These are phyloP conservation scores for Ceratobasidium sp. DNA, from an alignment of 1,284 basidiomycete genomes.

Conservation along the genomic window DNA sequence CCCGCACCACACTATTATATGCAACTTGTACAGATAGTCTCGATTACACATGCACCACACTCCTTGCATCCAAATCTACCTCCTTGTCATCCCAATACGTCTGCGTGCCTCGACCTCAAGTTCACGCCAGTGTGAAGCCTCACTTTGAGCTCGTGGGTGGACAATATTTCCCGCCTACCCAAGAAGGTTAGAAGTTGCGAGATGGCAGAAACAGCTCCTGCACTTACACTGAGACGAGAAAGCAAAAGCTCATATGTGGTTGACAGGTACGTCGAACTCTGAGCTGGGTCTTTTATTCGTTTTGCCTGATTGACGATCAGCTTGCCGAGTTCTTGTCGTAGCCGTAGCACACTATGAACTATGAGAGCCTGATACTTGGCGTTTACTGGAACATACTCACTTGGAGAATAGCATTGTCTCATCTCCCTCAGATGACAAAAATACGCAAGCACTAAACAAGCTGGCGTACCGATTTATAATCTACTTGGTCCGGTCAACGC, in stretches of 20 bases:
- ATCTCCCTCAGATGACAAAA: constrained; percentile 81
- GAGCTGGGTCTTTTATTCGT: constrained; percentile 70
- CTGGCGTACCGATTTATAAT: constrained; percentile 74
- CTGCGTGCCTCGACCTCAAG: constrained; percentile 39
- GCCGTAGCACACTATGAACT: constrained; percentile 73
- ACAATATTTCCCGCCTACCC: constrained; percentile 31
- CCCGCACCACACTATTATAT: constrained; percentile 26
- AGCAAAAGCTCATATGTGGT: constrained; percentile 80
- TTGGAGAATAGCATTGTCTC: constrained; percentile 96
- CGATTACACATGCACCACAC: constrained; percentile 11
- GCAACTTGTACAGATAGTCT: constrained; percentile 37
- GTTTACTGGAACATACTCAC: constrained; percentile 60
- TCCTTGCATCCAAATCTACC: constrained; percentile 15
- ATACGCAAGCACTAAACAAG: constrained; percentile 82
- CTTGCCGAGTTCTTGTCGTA: constrained; percentile 85
- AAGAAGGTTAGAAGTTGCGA: neutral
- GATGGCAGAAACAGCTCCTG: neutral
- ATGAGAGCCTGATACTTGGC: neutral
- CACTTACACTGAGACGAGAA: constrained; percentile 78
- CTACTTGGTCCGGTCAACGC: constrained; percentile 46
- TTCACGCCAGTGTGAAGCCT: constrained; percentile 40
- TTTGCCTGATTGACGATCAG: constrained; percentile 78
- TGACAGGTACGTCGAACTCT: constrained; percentile 75
- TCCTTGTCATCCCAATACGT: constrained; percentile 32
- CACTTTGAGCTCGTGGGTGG: constrained; percentile 39